Base-by-base conservation (phyloP, 2,329 filamentous ascomycete species). In the Alternaria incomplexa region DNA sequence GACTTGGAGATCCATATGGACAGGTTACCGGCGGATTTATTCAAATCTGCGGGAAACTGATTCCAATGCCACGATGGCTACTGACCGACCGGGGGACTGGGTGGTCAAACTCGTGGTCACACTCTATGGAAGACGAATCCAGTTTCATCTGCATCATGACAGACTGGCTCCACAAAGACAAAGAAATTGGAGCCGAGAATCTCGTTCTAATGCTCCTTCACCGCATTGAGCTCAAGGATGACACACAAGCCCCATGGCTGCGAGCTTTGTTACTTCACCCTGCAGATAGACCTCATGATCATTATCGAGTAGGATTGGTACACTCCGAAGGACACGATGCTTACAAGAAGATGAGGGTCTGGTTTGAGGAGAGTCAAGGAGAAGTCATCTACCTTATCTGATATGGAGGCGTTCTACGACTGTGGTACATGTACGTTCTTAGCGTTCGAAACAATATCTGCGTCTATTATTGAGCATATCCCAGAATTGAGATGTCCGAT, bases 251-350 rank as follows among this genome's bases (percentile, higher is more conserved):
- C 7, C 45, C 45, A 26, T 0, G 0, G 2, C 8, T 17, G 2
- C 2, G 8, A 5, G 45, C 45, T 47, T 11, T 47, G 23, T 12
- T 48, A 2, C 46, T 48, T 1, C 2, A 48, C 17, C 46, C 46
- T 13, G n/a, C 46, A 17, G 15, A 12, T 11, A 23, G 2, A 17
- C 0, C 1, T 9, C 0, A 17, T 2, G 5, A 12, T 1, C 28
- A 48, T 3, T 48, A 13, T 17, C 23, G 23, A 28, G 46, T 48
- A 1, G 23, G 46, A 0, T 1, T 8, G 0, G 0, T 26, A 4
- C 0, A 0, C 1, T 6, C 23, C 4, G 0, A 12, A 1, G 45
- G 45, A 28, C 1, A 2, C 15, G 3, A 8, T 0, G 9, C 3
- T 1, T 48, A 12, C 45, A n/a, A 1, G 7, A 2, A 10, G 9